Conservation (phyloP, 2,329 filamentous ascomycete genomes). For the Ascochyta koolunga region DNA sequence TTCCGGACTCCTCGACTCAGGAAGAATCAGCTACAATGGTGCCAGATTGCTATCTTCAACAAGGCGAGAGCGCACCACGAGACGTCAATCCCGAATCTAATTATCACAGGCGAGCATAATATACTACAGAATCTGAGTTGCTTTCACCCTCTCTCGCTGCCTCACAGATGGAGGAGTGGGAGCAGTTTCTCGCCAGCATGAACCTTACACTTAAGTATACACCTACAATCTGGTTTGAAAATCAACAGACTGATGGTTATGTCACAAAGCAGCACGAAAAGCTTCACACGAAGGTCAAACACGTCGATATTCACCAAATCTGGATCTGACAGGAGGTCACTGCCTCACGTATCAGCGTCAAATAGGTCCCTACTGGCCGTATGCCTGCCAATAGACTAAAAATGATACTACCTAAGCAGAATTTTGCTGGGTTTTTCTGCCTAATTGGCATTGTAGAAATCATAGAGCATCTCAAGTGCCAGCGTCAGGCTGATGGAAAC, state of each 20-base stretch:
- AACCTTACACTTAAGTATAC: background rate
- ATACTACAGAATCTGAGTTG: too few relatives aligned
- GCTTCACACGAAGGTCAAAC: background rate
- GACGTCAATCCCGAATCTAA: background rate
- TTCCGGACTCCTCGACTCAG: background rate
- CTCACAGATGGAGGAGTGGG: background rate
- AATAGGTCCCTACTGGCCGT: background rate
- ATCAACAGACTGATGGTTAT: background rate
- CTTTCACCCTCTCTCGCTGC: too few relatives aligned
- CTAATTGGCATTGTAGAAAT: too few relatives aligned
- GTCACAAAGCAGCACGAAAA: background rate
- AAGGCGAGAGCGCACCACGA: background rate
- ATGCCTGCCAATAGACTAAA: background rate
- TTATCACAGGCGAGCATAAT: background rate
- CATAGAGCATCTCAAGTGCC: too few relatives aligned
- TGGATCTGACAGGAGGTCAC: background rate
- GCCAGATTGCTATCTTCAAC: background rate
- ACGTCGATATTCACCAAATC: background rate
- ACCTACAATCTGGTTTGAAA: background rate
- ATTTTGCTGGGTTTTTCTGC: background rate
- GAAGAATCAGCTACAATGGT: background rate
- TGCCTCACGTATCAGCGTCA: background rate
- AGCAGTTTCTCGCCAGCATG: background rate
- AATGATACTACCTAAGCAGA: background rate
- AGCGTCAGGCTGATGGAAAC: too few relatives aligned